Evolutionary conservation across 169 alveolate genomes (phyloP), one percentile per base, ranked within the genome.

Genomic region (Plasmodium coatneyi): DNA sequence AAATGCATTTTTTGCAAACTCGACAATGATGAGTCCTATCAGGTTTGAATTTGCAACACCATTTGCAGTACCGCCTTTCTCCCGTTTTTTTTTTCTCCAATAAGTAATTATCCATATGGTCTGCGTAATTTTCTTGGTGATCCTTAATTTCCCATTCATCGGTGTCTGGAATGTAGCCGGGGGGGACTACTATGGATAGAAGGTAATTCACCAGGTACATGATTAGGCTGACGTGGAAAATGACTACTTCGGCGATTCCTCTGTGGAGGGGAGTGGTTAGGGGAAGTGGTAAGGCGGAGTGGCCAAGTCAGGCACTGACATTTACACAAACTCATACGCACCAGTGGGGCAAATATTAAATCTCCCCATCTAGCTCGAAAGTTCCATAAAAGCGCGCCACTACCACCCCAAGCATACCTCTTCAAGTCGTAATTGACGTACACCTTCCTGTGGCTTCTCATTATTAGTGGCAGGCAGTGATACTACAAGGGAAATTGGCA

Each of bases 121-220:
- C 76, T 74, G 22, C 43, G 74, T 66, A 70, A 79, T 84, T 80
- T 14, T 89, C 84, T 19, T 60, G 79, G 39, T 78, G 74, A 52
- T 81, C 84, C 34, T 92, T 89, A 41, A 96, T 60, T 49, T 82
- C 93, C 98, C 98, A 97, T 71, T 97, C 98, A n/a, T 93, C 92
- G 14, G 97, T 95, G 86, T 97, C 91, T 16, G 98, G 98, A 14
- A 97, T 95, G 43, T 83, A 78, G 10, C 99, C 99, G 30, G 99
- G 98, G 34, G 96, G 81, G 22, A 96, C 96, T 25, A 95, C 56
- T 36, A 97, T 95, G 25, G 98, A 96, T n/a, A 97, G 84, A 74
- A 95, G 84, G 91, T 97, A 97, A 92, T 96, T 95, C 52, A 97
- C 60, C 32, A 97, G 46, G 71, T 96, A 95, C 94, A 97, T 84